Evolutionary conservation across 768 basidiomycete genomes (phyloP), one percentile per base, ranked within the genome.

Genomic region (Auricularia sp.): DNA sequence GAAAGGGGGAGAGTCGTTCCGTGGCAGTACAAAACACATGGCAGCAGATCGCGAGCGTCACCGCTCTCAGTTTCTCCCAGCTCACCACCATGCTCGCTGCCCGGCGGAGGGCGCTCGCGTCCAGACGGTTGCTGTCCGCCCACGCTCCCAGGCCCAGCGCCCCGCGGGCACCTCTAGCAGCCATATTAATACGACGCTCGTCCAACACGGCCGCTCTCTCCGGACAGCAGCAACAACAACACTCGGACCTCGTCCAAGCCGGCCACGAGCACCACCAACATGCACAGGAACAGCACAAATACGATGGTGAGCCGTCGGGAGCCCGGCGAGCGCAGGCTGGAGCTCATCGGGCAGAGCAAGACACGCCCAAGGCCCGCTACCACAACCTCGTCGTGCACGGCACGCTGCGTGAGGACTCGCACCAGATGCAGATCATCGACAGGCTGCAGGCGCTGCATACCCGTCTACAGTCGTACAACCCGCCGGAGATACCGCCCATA

Each of bases 391-490:
- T 88, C 35, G 71, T 75, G 12, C 67, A 74, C 10, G 83, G 84
- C 6, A 73, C 80, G 3, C 77, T 99, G 62, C 81, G 83, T 29
- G 81, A 87, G 60, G 96, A 99, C 71, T 81, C 83, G 18, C 86
- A 93, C 76, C 96, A 99, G 74, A 85, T 85, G 34, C 81, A 82
- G 36, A 95, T 98, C 68, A 86, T 98, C 61, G 77, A 84, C 74
- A 85, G 87, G 67, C 80, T 99, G 18, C 90, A 98, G 76, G 75
- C 81, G 63, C 78, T 98, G 65, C 87, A 97, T 74, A 80, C 89
- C 67, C 78, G 84, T 60, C 78, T 99, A 61, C 72, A 80, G 61
- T 70, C 74, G 16, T 97, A 98, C 78, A 72, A 84, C 10, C 91
- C 90, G 11, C 89, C 89, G 3, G 76, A 75, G 47, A 77, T 91